Evolutionary conservation across 768 basidiomycete genomes (phyloP), one percentile per base, ranked within the genome.

Genomic region (Dentipellis sp.): DNA sequence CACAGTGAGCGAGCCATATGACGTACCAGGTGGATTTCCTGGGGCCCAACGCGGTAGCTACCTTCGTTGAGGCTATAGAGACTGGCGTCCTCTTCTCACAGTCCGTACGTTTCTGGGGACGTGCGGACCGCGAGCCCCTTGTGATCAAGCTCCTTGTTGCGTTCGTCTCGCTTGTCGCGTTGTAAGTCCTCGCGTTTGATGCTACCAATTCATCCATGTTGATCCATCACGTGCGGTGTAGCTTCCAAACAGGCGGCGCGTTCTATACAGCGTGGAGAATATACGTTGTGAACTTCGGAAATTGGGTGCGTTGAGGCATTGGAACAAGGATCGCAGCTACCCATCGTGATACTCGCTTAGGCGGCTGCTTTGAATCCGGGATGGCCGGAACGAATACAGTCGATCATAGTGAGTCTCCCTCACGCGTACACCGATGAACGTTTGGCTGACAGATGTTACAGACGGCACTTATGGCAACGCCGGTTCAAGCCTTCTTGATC

Each of bases 51-150:
- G 56, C 63, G 12, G 60, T 63, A 2, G 54, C 53, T 2, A 21
- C 61, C 50, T 52, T 63, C 38, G 55, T 67, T 23, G 58, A 66
- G 53, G 63, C 58, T 16, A 7, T 67, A 22, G 60, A 66, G 46
- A 63, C 62, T 34, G 67, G 67, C 10, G 48, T 67, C 38, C 50
- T 68, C 49, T 35, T 67, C 57, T 61, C 59, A 8, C 64, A 61
- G 49, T 60, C 63, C 4, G 39, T 58, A 37, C 63, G 65, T 12
- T 68, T 68, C 51, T 58, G 65, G 52, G 51, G 53, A 22, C 58
- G 63, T 8, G 54, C 60, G 21, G 57, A 60, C 10, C 51, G 50
- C 10, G 66, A 68, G 46, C 53, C 37, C 1, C 8, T 10, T 14
- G 21, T 55, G 12, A 62, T 67, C 40, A 62, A 59, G 29, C 3